Conservation (phyloP, 768 basidiomycete species). For the Suillus paluster region DNA sequence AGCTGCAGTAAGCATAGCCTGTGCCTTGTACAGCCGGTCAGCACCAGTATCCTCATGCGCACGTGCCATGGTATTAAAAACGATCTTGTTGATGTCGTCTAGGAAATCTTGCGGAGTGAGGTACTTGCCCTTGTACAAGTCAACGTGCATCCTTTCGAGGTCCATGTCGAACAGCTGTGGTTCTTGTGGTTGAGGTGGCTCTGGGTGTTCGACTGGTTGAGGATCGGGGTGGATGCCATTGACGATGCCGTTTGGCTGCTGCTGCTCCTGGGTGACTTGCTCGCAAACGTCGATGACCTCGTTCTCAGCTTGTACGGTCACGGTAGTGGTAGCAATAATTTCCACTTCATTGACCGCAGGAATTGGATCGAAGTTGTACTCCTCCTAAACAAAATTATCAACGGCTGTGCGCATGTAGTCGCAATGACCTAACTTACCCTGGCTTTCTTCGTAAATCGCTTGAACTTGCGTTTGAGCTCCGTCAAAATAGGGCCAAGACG, state of each 20-base stretch:
- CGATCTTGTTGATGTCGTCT: slow-evolving; percentile 78
- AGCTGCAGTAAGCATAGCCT: slow-evolving; percentile 86
- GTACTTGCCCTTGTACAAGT: slow-evolving; percentile 85
- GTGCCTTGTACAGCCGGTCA: slow-evolving; percentile 81
- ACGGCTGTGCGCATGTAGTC: slow-evolving; percentile 16
- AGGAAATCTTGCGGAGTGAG: slow-evolving; percentile 89
- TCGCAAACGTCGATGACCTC: slow-evolving; percentile 50
- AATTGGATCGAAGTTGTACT: slow-evolving; percentile 63
- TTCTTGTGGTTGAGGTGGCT: slow-evolving; percentile 36
- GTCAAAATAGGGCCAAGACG: slow-evolving; percentile 89
- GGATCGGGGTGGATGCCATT: slow-evolving; percentile 40
- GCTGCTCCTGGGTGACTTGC: slow-evolving; percentile 32
- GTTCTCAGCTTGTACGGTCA: slow-evolving; percentile 44
- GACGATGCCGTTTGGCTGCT: slow-evolving; percentile 38
- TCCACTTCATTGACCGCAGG: slow-evolving; percentile 33
- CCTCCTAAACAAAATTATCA: slow-evolving; percentile 54
- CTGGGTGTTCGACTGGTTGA: slow-evolving; percentile 27
- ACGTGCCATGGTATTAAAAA: slow-evolving; percentile 70
- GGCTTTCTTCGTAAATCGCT: slow-evolving; percentile 84
- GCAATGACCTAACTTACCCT: slow-evolving; percentile 50
- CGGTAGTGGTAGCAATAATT: slow-evolving; percentile 42
- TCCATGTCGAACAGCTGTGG: slow-evolving; percentile 83
- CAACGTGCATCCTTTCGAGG: slow-evolving; percentile 86
- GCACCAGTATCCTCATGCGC: slow-evolving; percentile 53
- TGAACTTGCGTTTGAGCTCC: slow-evolving; percentile 91